Base-by-base conservation (phyloP, 208 protist genomes). In the Acanthamoeba castellanii region DNA sequence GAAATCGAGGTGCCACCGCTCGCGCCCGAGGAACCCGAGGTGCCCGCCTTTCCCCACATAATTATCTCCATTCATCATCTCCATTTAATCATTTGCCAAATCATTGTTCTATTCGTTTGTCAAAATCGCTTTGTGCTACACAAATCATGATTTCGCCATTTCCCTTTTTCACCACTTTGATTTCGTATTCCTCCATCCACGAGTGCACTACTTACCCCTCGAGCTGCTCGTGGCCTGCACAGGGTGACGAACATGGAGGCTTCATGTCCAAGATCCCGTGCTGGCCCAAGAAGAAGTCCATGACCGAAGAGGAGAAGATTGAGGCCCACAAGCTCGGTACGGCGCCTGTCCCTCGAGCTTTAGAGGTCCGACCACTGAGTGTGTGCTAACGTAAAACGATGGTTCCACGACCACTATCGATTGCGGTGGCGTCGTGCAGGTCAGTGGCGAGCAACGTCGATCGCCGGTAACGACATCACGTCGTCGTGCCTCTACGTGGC, bases 381-480 rank as follows among this genome's bases (percentile, higher is more conserved):
- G 55, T 11, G 0, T 0, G 55, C 55, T 22, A 7, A 25, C 55
- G 55, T 22, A 30, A 70, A 66, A 66, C 59, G 59, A 66, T n/a
- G 27, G 59, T n/a, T 27, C n/a, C n/a, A n/a, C n/a, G n/a, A 47
- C 74, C n/a, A 16, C 37, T 0, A 18, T 50, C 8, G 74, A 2
- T 9, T 82, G 37, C 74, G 4, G 70, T 32, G 13, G n/a, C 20
- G 14, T 82, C 66, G 34, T n/a, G 37, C 96, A 59, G 95, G 95
- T 34, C 82, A 97, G 66, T 94, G 96, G 70, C 61, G 90, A 47
- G 95, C 96, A 4, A 98, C 97, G 18, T 89, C 95, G 14, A 97
- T 98, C 61, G 93, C 95, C 32, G 96, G 96, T 42, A 98, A 98
- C 93, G 96, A 97, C 61, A 96, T 98, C 76, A 96, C 95, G n/a